phyloP scores from a whole-genome alignment of 495 filamentous ascomycete species.

The Rusavskia elegans region DNA sequence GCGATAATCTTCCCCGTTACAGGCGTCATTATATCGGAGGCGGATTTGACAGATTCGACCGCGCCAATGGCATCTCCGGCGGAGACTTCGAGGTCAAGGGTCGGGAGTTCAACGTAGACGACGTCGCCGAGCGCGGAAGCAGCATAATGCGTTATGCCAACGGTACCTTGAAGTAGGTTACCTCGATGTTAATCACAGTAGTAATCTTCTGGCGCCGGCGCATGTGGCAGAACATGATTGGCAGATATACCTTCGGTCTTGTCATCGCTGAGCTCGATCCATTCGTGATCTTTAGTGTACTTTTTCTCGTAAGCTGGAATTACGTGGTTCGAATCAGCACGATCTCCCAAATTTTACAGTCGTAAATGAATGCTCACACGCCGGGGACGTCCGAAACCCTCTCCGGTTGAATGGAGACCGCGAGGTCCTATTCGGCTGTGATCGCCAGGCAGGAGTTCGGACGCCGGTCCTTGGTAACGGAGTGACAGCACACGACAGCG shows the following conservation, averaged over 20 bases:
- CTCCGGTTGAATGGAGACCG: no score
- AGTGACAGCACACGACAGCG: neutral
- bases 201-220: no score
- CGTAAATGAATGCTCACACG: no score
- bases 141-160: slow-evolving; percentile 86
- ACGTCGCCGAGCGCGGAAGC: slow-evolving; percentile 86
- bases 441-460: neutral
- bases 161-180: slow-evolving; percentile 33
- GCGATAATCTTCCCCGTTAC: slow-evolving; percentile 58
- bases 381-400: no score
- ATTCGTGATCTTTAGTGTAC: slow-evolving; percentile 97
- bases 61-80: slow-evolving; percentile 66
- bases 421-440: neutral
- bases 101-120: slow-evolving; percentile 86
- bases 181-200: no score
- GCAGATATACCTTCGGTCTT: slow-evolving; percentile 37
- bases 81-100: slow-evolving; percentile 46
- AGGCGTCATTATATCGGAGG: slow-evolving; percentile 87
- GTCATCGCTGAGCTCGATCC: slow-evolving; percentile 74
- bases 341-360: no score
- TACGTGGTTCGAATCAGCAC: no score
- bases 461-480: neutral
- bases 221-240: neutral
- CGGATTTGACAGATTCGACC: slow-evolving; percentile 95
- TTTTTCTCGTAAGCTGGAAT: slow-evolving; percentile 49